Evolutionary conservation across 768 basidiomycete species (phyloP), one percentile per base, ranked within the genome.

Genomic region (Lentinula lateritia): DNA sequence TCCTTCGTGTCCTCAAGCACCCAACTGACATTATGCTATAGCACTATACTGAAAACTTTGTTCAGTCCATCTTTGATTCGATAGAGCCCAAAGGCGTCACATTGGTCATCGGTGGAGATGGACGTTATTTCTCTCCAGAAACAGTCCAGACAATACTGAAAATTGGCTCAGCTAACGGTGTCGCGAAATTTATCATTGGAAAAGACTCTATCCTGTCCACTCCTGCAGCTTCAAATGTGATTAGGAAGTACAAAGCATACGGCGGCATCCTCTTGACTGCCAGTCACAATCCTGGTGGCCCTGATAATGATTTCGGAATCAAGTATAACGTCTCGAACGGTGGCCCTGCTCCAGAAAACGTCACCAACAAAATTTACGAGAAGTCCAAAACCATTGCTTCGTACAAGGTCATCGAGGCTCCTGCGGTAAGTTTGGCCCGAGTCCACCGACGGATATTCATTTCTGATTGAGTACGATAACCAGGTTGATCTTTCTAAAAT

Each of bases 1-100:
- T 52, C 54, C 66, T 34, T 23, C 36, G 56, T 23, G 36, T 59
- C 56, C 50, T 10, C 34, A 60, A 13, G 42, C 39, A 23, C 52
- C 64, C 23, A 59, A 62, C 67, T 58, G 65, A 28, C n/a, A 52
- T 52, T 43, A 13, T 48, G 23, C 57, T 52, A 48, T 69, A 95
- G 93, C 88, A 98, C 80, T 99, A 98, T 78, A 99, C 97, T 50
- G 97, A 98, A 78, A 99, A 98, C 81, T 99, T 99, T 68, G 74
- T 98, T 61, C 96, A 98, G 75, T 76, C 96, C 66, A 99, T 94
- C 79, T 83, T 95, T 69, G 86, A 92, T 74, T 92, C 95, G 59
- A 92, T 98, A 75, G 84, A 89, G 6, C 83, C 86, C 54, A 75
- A 89, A 63, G 93, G 84, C 34, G 78, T 86, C 59, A 94, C 95